Evolutionary conservation across 2,329 filamentous ascomycete species (phyloP).

Genomic region (Cercospora janseana): DNA sequence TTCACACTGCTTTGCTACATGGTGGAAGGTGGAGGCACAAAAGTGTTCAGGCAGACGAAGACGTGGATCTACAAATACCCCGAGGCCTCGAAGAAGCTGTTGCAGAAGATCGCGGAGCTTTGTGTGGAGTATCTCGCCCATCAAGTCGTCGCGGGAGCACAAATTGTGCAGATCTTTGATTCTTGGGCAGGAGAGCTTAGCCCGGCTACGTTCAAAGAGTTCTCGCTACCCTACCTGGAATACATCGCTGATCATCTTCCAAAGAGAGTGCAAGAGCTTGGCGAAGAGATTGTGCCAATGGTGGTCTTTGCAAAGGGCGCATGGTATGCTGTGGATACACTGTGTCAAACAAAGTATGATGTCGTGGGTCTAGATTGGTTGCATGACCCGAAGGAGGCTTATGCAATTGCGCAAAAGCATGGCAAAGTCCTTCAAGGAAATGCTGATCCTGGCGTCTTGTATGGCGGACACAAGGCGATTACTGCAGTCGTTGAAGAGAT

Average conservation of each 20-base stretch:
- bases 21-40: conserved; percentile 95
- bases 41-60: conserved; percentile 91
- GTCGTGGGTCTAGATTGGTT: conserved; percentile 95
- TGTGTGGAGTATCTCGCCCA: conserved; percentile 92
- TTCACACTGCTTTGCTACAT: conserved; percentile 99
- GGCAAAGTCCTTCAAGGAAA: conserved; percentile 89
- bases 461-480: conserved; percentile 78
- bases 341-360: conserved; percentile 86
- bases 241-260: conserved; percentile 83
- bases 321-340: conserved; percentile 86
- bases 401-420: conserved; percentile 67
- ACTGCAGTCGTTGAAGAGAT: conserved; percentile 79
- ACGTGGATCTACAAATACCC: conserved; percentile 94
- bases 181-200: conserved; percentile 96
- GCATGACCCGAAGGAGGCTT: conserved; percentile 81
- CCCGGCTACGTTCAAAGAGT: conserved; percentile 76
- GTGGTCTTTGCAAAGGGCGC: conserved; percentile 97
- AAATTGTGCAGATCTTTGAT: conserved; percentile 95
- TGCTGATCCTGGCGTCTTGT: conserved; percentile 88
- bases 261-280: conserved; percentile 67
- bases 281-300: conserved; percentile 83
- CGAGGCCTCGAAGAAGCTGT: conserved; percentile 71
- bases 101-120: conserved; percentile 89
- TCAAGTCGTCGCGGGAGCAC: conserved; percentile 89
- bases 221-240: conserved; percentile 80